Conservation (phyloP, 2,329 filamentous ascomycete species). For the Moelleriella libera region DNA sequence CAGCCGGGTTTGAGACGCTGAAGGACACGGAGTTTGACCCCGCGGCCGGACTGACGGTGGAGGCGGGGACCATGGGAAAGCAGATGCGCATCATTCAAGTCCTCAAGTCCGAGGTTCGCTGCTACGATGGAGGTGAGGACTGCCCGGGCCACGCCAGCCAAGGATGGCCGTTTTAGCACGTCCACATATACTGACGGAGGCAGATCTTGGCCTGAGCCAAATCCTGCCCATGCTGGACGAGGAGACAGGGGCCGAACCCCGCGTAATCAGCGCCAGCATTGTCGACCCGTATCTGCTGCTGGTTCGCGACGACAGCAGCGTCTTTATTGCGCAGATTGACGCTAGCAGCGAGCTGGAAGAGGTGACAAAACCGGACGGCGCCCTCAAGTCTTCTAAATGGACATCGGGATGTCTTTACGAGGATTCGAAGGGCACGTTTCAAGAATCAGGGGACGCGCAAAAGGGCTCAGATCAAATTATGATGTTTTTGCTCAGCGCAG, state of each 20-base stretch:
- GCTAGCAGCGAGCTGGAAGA: conserved; percentile 72
- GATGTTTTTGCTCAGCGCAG: conserved; percentile 62
- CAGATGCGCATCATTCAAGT: conserved; percentile 78
- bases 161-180: too few relatives aligned
- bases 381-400: conserved; percentile 55
- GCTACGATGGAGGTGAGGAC: conserved; percentile 70
- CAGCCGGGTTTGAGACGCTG: conserved; percentile 58
- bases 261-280: conserved; percentile 69
- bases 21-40: conserved; percentile 83
- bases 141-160: background rate
- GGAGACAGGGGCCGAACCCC: conserved; percentile 67
- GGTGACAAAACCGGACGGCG: conserved; percentile 47
- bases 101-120: conserved; percentile 71
- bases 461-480: conserved; percentile 38
- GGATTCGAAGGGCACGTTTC: conserved; percentile 46
- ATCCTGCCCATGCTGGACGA: conserved; percentile 91
- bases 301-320: conserved; percentile 68
- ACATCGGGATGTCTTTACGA: conserved; percentile 70
- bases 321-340: conserved; percentile 68
- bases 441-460: conserved; percentile 23
- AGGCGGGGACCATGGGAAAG: conserved; percentile 70
- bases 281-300: conserved; percentile 76
- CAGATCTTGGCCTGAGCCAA: conserved; percentile 75
- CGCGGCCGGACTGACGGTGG: conserved; percentile 73
- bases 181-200: background rate